Evolutionary conservation across 2,329 filamentous ascomycete genomes (phyloP), one percentile per base, ranked within the genome.

Genomic region (Arthrobotrys megalospora): DNA sequence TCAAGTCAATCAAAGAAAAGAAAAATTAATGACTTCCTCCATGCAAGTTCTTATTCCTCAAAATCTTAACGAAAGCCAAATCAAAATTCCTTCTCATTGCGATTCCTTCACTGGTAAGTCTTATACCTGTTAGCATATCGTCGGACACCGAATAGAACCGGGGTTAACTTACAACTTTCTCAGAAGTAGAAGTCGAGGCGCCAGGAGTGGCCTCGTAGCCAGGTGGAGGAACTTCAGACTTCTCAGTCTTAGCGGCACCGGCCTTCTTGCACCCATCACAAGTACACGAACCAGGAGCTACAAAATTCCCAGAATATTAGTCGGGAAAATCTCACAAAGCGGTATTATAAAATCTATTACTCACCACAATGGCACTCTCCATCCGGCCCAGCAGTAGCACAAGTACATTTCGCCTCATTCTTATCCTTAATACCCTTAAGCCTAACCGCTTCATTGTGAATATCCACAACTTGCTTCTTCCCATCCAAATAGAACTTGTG

Each of bases 401-500:
- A 77, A 43, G 72, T 77, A 50, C 72, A 77, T 47, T 69, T 71
- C 8, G n/a, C 34, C 19, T 43, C 41, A 8, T 69, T 28, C 5
- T 38, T 64, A 11, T 58, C 45, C 45, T 68, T 71, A 14, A 99
- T 85, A 80, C 97, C 90, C 62, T 95, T 95, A 68, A 99, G 88
- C 81, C 96, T 91, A 80, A 91, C 89, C 36, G 96, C 96, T 88
- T 99, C 96, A 80, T 88, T 89, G 86, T 99, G 96, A 55, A 99
- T 96, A 84, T 99, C 96, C 82, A 93, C 88, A 36, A 97, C 94
- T 86, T 98, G 94, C 86, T 93, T 93, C 84, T 92, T 91, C 80
- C 92, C 89, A 81, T 93, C 88, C 6, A 91, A 88, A 86, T 99
- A 99, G 86, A 99, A 99, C 80, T 91, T 87, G 81, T 93, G 92